Evolutionary conservation across 2,329 filamentous ascomycete species (phyloP), one percentile per base, ranked within the genome.

Genomic region (Botrytis fragariae): DNA sequence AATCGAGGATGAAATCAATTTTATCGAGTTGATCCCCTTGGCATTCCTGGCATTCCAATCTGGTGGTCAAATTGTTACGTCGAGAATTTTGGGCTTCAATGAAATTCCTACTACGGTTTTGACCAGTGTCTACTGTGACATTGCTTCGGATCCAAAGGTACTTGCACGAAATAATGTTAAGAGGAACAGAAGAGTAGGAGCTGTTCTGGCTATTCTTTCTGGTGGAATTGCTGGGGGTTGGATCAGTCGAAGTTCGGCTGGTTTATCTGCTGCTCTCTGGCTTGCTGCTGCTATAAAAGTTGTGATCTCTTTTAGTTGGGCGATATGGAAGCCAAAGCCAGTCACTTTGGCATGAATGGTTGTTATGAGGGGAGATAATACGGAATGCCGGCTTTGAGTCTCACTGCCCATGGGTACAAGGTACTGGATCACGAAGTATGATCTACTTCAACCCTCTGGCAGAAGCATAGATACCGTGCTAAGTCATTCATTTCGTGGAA

Each of bases 111-210:
- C 91, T 75, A 92, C 94, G 25, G 93, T 95, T 4, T 82, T 96
- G 74, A 95, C 93, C 1, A 94, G 91, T 80, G 90, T 93, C 75
- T 95, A 95, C 83, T 94, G 92, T 79, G 93, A 95, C 80, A 79
- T 95, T 32, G 93, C 93, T 77, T 92, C 90, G 1, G 92, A 94
- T 78, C 83, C 85, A 16, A 83, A 84, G 14, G 74, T 90, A n/a
- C 81, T 88, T 7, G 81, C 81, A 0, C 74, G 74, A 44, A 79
- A 84, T 20, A 87, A 89, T 72, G 80, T 84, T 0, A 87, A 89
- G 79, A 82, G 88, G 67, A 88, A 89, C 79, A 82, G 86, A 68
- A 82, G 88, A 63, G 78, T 83, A 0, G 84, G 83, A 0, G 87
- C 88, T 1, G 85, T 88, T 1, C 44, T 87, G 2, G 80, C 86